These are phyloP conservation scores for Pharus latifolius DNA, from an alignment of 176 grass and related monocot species.

Conservation along the genomic window DNA sequence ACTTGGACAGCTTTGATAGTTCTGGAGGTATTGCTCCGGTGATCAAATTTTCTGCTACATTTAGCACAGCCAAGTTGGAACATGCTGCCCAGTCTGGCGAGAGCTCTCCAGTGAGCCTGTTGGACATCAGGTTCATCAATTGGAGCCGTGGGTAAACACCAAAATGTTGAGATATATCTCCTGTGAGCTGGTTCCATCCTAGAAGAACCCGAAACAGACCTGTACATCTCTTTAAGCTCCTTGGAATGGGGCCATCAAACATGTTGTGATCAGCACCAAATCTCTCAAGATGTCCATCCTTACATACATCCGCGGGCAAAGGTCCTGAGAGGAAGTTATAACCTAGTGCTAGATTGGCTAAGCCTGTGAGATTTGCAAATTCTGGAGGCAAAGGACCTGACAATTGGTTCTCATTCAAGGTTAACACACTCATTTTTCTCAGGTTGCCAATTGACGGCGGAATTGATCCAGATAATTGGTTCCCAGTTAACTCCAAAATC, in stretches of 20 bases:
- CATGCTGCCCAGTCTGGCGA: not conserved
- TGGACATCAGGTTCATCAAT: not conserved
- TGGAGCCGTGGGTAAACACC: not conserved
- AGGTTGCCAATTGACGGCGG: not conserved
- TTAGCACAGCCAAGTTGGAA: not conserved
- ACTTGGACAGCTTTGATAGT: not conserved
- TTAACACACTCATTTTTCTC: not conserved
- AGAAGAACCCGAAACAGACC: not conserved
- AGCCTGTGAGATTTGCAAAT: not conserved
- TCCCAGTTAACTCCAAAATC: not conserved
- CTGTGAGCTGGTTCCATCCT: not conserved
- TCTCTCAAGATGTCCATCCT: not conserved
- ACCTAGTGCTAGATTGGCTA: not conserved
- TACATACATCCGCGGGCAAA: not conserved
- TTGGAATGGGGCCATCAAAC: not conserved
- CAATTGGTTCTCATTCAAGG: not conserved
- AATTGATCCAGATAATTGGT: not conserved
- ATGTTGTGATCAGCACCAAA: not conserved
- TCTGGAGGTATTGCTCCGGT: not conserved
- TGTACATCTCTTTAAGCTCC: constrained; percentile 1
- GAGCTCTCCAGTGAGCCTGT: not conserved
- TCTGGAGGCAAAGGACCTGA: not conserved
- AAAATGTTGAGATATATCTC: constrained; percentile 14
- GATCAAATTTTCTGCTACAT: not conserved
- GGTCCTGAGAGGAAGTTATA: not conserved